Percentiles rank a stretch among this genome's conserved stretches.
phyloP scores from a whole-genome alignment of 2,329 filamentous ascomycete genomes.

The Malbranchea zuffiana region DNA sequence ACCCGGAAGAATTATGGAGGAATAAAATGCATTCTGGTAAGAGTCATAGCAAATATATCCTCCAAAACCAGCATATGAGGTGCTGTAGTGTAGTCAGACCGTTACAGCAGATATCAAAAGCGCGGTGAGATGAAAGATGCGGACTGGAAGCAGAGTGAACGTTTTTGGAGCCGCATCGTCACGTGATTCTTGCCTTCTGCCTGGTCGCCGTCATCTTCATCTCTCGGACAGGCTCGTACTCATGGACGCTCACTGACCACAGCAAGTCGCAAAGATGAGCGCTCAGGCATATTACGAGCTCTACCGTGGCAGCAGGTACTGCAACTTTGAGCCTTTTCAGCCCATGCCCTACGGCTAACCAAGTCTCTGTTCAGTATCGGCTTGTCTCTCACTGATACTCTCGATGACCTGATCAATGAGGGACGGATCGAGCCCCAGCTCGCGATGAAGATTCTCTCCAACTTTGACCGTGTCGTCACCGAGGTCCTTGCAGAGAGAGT shows the following conservation, averaged over 20 bases:
- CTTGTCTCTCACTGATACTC: slow-evolving; percentile 83
- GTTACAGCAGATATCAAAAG: too few relatives aligned
- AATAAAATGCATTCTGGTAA: too few relatives aligned
- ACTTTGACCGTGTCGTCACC: slow-evolving; percentile 89
- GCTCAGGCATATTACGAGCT: slow-evolving; percentile 70
- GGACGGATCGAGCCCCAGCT: slow-evolving; percentile 94
- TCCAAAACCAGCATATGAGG: too few relatives aligned
- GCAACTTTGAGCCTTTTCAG: slow-evolving; percentile 9
- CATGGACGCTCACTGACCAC: too few relatives aligned
- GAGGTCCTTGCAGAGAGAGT: slow-evolving; percentile 88
- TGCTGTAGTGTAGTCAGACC: too few relatives aligned
- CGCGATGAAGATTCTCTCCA: slow-evolving; percentile 93
- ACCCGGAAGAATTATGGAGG: too few relatives aligned
- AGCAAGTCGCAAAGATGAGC: slow-evolving; percentile 32
- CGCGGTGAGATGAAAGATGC: too few relatives aligned
- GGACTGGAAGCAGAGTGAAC: too few relatives aligned
- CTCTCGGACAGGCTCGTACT: not conserved
- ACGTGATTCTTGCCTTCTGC: not conserved
- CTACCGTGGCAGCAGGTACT: slow-evolving; percentile 94
- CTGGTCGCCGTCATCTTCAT: not conserved
- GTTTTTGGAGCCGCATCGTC: too few relatives aligned
- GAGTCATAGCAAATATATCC: too few relatives aligned
- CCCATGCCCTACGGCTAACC: slow-evolving; percentile 14
- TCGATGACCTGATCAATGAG: slow-evolving; percentile 91
- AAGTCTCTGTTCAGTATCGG: slow-evolving; percentile 57